Conservation (phyloP, 2,329 filamentous ascomycete genomes). For the Paraphaeosphaeria minitans region DNA sequence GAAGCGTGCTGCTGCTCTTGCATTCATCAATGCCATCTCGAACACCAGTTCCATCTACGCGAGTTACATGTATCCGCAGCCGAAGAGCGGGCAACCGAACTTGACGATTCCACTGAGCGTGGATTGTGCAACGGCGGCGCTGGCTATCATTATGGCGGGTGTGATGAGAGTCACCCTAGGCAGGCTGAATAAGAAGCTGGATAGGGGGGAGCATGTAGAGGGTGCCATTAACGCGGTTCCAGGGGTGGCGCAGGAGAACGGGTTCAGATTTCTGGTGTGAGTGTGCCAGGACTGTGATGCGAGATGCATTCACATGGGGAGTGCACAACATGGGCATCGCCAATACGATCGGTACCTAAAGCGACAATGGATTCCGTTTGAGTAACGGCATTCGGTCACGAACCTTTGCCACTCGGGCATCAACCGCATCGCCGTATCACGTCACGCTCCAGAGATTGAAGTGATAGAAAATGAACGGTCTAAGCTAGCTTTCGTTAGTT, state of each 20-base stretch:
- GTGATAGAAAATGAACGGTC: too few relatives aligned
- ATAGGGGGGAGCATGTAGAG: constrained; percentile 62
- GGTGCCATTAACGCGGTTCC: constrained; percentile 61
- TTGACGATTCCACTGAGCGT: constrained; percentile 67
- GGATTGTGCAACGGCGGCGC: constrained; percentile 67
- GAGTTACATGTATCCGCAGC: constrained; percentile 68
- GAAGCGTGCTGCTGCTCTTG: constrained; percentile 74
- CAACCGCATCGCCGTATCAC: too few relatives aligned
- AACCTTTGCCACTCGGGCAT: too few relatives aligned
- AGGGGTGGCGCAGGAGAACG: constrained; percentile 62
- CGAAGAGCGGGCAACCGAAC: constrained; percentile 38
- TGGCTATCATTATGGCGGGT: constrained; percentile 68
- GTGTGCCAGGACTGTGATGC: background rate
- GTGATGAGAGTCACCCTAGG: constrained; percentile 67
- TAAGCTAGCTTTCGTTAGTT: too few relatives aligned
- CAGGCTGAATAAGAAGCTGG: constrained; percentile 71
- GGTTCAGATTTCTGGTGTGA: constrained; percentile 69
- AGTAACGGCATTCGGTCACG: too few relatives aligned
- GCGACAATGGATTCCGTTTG: background rate
- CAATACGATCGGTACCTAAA: background rate
- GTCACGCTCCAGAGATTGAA: too few relatives aligned
- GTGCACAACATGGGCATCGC: background rate
- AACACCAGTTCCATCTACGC: constrained; percentile 74
- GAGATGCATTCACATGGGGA: too few relatives aligned
- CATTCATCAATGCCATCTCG: constrained; percentile 75